These are phyloP conservation scores for Aurantiochytrium sp. DNA, from an alignment of 108 stramenopile genomes.

Conservation along the genomic window DNA sequence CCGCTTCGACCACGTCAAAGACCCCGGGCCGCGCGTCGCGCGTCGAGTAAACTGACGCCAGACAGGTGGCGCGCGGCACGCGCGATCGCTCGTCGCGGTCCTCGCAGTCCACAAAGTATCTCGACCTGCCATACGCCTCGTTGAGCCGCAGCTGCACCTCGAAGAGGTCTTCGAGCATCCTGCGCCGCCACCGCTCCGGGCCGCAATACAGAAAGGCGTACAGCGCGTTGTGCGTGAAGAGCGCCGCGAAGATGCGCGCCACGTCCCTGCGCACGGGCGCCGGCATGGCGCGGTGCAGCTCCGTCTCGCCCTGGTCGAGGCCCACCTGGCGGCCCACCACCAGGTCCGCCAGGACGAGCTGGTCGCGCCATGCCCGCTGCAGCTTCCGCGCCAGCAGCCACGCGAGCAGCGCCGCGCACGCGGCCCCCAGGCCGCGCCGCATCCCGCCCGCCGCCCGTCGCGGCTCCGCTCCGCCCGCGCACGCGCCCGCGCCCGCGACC, in stretches of 20 bases:
- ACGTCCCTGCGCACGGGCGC: not conserved
- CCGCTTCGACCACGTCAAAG: not conserved
- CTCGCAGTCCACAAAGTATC: not conserved
- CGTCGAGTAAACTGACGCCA: not conserved
- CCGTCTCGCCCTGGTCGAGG: not conserved
- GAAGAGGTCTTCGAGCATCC: constrained; percentile 12
- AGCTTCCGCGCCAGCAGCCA: not conserved
- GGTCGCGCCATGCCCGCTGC: not conserved
- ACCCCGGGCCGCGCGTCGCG: not conserved
- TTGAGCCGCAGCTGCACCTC: not conserved
- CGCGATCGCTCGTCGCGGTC: not conserved
- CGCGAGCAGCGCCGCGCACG: not conserved
- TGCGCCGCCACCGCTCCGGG: not conserved
- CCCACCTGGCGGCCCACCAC: not conserved
- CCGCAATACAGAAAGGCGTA: not conserved
- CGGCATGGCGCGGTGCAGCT: not conserved
- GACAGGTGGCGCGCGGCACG: not conserved
- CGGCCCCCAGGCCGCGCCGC: not conserved
- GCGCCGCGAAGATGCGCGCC: not conserved
- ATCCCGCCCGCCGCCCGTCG: not conserved
- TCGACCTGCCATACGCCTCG: not conserved
- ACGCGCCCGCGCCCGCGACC: no score
- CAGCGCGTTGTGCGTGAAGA: not conserved
- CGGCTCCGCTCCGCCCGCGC: no score
- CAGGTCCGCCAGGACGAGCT: not conserved